Evolutionary conservation across 2,329 filamentous ascomycete genomes (phyloP).

Genomic region (Curvularia eragrostidis): DNA sequence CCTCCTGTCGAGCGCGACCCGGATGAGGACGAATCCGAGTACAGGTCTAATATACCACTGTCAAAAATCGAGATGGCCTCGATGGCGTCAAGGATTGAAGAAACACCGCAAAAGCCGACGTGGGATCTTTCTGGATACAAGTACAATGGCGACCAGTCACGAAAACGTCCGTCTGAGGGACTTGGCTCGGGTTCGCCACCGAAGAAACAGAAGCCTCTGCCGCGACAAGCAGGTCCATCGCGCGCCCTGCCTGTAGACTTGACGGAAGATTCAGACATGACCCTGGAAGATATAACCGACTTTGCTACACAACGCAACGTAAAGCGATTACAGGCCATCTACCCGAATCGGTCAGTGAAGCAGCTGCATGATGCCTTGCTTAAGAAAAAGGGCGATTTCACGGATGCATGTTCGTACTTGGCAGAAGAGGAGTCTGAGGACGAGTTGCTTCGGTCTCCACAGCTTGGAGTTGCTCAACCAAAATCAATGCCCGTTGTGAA

Average conservation of each 20-base stretch:
- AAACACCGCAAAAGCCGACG: constrained; percentile 44
- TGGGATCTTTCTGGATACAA: constrained; percentile 38
- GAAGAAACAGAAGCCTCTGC: constrained; percentile 36
- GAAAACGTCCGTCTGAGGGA: constrained; percentile 39
- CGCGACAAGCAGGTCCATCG: constrained; percentile 41
- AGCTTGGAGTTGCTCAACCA: constrained; percentile 30
- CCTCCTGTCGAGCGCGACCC: constrained; percentile 57
- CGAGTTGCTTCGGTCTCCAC: constrained; percentile 40
- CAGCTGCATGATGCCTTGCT: constrained; percentile 60
- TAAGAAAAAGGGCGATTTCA: constrained; percentile 59
- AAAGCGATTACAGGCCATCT: constrained; percentile 58
- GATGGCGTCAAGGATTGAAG: constrained; percentile 36
- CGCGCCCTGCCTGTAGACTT: constrained; percentile 45
- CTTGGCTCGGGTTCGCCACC: constrained; percentile 23
- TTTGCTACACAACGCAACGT: constrained; percentile 59
- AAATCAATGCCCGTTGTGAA: constrained; percentile 45
- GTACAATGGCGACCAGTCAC: constrained; percentile 29
- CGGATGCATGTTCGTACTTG: constrained; percentile 55
- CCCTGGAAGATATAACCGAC: constrained; percentile 52
- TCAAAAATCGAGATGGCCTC: constrained; percentile 57
- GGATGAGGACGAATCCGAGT: constrained; percentile 50
- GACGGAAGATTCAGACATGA: constrained; percentile 26
- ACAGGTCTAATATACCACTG: constrained; percentile 65
- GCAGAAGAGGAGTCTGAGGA: constrained; percentile 40
- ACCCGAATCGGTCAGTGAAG: constrained; percentile 56